Base-by-base conservation (phyloP, 257 asterid species). In the Leonotis leonurus region DNA sequence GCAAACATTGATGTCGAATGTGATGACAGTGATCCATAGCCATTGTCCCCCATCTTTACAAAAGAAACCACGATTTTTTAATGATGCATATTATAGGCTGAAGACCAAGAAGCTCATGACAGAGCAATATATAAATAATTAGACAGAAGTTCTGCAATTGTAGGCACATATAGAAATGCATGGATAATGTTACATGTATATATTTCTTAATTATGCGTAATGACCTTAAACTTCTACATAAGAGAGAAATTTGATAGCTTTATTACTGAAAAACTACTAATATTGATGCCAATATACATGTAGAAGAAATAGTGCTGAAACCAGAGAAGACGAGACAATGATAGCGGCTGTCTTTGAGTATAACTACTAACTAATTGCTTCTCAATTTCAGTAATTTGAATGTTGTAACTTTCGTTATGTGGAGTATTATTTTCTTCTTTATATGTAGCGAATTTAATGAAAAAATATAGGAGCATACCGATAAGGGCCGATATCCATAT, bases 401-500 rank as follows among this genome's bases (percentile, higher is more conserved):
- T 1, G 27, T 26, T 26, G 20, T 11, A 48, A 50, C 24, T 39
- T 7, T n/a, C 13, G 24, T n/a, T 35, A 25, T 48, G 30, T 29
- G 16, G 26, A 20, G 44, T 22, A 32, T n/a, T 33, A 33, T 16
- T 44, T 39, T 45, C 30, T 17, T 53, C 67, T 64, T 61, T 18
- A 30, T 27, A 64, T 16, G 37, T 25, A 27, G 45, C 30, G 46
- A 43, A 51, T 44, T n/a, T 11, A 54, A 56, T 30, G 50, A 20
- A 53, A 3, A 60, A 16, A 33, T 35, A n/a, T 55, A 39, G 43
- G 69, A 55, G 44, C 85, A 62, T 85, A 92, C 97, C 81, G 87
- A 48, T 45, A 80, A 53, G 25, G 94, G 74, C 21, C 80, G 85
- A 73, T 85, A 86, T 72, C 94, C 95, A 80, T 89, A 89, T 48